Conservation (phyloP, 768 basidiomycete species). For the Lactifluus pinguis region DNA sequence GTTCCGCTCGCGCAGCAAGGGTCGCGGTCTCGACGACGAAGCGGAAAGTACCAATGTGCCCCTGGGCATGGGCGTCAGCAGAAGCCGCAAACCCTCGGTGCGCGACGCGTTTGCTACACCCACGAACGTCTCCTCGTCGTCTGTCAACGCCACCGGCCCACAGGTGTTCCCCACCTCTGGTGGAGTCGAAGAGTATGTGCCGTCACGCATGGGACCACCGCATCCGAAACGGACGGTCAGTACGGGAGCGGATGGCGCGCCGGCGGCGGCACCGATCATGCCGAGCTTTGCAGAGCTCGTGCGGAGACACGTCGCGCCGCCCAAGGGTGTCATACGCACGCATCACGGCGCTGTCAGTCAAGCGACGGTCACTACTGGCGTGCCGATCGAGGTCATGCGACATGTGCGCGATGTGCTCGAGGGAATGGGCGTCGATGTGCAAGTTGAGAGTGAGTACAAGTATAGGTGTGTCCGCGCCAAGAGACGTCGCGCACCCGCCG, state of each 20-base stretch:
- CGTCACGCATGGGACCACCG: slow-evolving; percentile 8
- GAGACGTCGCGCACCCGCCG: slow-evolving; percentile 34
- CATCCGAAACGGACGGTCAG: slow-evolving; percentile 13
- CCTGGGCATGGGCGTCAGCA: background rate
- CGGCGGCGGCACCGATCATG: background rate
- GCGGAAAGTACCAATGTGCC: slow-evolving; percentile 1
- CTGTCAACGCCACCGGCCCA: slow-evolving; percentile 4
- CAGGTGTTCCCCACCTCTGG: background rate
- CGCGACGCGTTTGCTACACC: slow-evolving; percentile 9
- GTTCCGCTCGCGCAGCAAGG: slow-evolving; percentile 76
- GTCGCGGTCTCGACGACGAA: slow-evolving; percentile 24
- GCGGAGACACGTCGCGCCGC: slow-evolving; percentile 26
- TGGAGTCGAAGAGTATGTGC: background rate
- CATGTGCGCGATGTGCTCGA: slow-evolving; percentile 74
- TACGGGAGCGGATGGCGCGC: slow-evolving; percentile 2
- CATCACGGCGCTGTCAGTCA: slow-evolving; percentile 93
- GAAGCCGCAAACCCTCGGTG: slow-evolving; percentile 6
- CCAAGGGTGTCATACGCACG: slow-evolving; percentile 54
- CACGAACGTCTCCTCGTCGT: slow-evolving; percentile 10
- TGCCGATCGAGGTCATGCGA: slow-evolving; percentile 81
- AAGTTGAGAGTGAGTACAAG: slow-evolving; percentile 85
- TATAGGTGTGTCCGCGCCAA: slow-evolving; percentile 77
- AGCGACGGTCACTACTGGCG: slow-evolving; percentile 73
- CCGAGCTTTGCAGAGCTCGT: slow-evolving; percentile 24
- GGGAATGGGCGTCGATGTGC: slow-evolving; percentile 86